These are phyloP conservation scores for Paraleonurus japonicus DNA, from an alignment of 257 asterid species.

Conservation along the genomic window DNA sequence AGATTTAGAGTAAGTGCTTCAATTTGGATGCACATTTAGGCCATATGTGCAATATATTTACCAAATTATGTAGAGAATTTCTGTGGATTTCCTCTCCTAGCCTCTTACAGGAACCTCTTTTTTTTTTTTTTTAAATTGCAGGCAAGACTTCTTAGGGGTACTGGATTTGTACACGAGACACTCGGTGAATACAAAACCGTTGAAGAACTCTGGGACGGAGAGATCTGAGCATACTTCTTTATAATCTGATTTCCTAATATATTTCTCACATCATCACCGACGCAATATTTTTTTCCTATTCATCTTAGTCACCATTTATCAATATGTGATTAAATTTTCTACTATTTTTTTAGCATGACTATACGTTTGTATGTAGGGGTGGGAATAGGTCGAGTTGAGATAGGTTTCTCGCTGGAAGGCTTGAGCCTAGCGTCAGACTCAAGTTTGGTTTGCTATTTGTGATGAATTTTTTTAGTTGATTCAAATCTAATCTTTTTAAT, in stretches of 20 bases:
- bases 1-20: not conserved
- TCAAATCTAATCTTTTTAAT: too few relatives aligned
- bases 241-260: not conserved
- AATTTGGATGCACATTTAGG: not conserved
- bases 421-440: too few relatives aligned
- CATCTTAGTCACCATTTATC: not conserved
- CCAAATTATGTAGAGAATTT: not conserved
- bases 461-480: too few relatives aligned
- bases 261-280: not conserved
- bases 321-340: not conserved
- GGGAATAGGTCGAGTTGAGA: too few relatives aligned
- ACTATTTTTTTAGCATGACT: not conserved
- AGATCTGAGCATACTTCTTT: constrained; percentile 31
- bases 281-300: not conserved
- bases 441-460: too few relatives aligned
- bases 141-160: constrained; percentile 58
- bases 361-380: not conserved
- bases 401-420: too few relatives aligned
- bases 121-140: constrained; percentile 24
- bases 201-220: constrained; percentile 86
- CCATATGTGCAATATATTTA: not conserved
- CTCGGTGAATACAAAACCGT: constrained; percentile 53
- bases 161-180: constrained; percentile 49
- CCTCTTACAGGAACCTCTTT: not conserved
- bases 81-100: not conserved